These are phyloP conservation scores for Plasmodium vinckei DNA, from an alignment of 169 alveolate genomes.

Conservation along the genomic window DNA sequence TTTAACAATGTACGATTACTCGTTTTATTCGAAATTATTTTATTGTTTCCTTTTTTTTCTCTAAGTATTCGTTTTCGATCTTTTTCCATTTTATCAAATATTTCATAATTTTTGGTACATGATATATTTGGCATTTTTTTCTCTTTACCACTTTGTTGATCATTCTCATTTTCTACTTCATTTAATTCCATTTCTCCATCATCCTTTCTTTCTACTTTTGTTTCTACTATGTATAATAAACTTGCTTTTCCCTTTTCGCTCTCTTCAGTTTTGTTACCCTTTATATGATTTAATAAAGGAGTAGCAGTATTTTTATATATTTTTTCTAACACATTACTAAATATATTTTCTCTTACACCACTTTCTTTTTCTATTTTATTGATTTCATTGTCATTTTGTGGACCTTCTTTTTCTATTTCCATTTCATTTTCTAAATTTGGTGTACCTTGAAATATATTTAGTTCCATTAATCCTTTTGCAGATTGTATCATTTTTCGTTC, in stretches of 20 bases:
- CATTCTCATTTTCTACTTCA: slow-evolving; percentile 18
- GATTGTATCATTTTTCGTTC: slow-evolving; percentile 4
- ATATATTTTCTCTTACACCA: slow-evolving; percentile 12
- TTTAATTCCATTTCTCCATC: background rate
- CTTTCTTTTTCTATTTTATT: slow-evolving; percentile 1
- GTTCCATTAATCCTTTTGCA: background rate
- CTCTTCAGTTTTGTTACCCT: slow-evolving; percentile 3
- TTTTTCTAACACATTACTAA: slow-evolving; percentile 29
- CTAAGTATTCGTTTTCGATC: slow-evolving; percentile 26
- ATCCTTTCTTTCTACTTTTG: slow-evolving; percentile 1
- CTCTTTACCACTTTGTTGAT: slow-evolving; percentile 4
- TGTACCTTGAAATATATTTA: background rate
- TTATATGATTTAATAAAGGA: slow-evolving; percentile 7
- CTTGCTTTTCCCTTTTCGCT: slow-evolving; percentile 7
- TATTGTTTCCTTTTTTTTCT: slow-evolving; percentile 13
- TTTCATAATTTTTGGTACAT: slow-evolving; percentile 14
- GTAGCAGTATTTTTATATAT: slow-evolving; percentile 15
- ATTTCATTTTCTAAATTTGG: background rate
- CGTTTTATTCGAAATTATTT: slow-evolving; percentile 6
- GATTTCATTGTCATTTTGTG: background rate
- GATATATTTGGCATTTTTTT: background rate
- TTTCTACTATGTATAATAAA: slow-evolving; percentile 2
- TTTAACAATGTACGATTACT: slow-evolving; percentile 28
- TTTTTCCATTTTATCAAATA: slow-evolving; percentile 56
- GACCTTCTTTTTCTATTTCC: slow-evolving; percentile 3